Conservation (phyloP, 192 early-diverging fungal species). For the Tieghemiomyces parasiticus region DNA sequence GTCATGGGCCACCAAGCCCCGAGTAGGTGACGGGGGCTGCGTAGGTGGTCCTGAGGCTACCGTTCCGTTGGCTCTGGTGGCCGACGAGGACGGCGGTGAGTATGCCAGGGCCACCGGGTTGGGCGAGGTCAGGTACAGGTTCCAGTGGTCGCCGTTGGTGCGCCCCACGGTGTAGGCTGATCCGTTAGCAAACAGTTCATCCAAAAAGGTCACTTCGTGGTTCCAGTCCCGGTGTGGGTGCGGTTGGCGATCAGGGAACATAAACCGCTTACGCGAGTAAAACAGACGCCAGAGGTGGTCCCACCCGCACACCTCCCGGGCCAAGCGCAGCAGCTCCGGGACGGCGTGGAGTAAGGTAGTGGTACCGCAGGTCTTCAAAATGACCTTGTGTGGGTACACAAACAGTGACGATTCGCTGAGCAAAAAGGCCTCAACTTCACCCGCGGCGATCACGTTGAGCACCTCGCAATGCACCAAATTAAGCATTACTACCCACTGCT, state of each 20-base stretch:
- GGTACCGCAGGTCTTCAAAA: slow-evolving; percentile 96
- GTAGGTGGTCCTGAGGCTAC: slow-evolving; percentile 36
- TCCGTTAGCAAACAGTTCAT: slow-evolving; percentile 48
- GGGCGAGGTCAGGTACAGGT: slow-evolving; percentile 75
- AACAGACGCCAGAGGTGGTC: slow-evolving; percentile 55
- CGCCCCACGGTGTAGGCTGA: slow-evolving; percentile 86
- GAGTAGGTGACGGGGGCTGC: too few species aligned
- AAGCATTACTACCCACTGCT: slow-evolving; percentile 87
- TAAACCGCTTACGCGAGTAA: slow-evolving; percentile 92
- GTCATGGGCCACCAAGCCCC: slow-evolving; percentile 89
- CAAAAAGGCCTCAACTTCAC: slow-evolving; percentile 78
- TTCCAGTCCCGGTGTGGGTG: slow-evolving; percentile 85
- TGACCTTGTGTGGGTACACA: slow-evolving; percentile 87
- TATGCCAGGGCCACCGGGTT: slow-evolving; percentile 14
- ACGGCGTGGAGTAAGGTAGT: slow-evolving; percentile 85
- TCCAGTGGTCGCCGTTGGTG: slow-evolving; percentile 93
- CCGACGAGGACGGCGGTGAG: slow-evolving; percentile 28
- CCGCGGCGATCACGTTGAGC: slow-evolving; percentile 69
- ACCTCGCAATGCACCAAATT: slow-evolving; percentile 87
- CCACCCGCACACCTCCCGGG: slow-evolving; percentile 33
- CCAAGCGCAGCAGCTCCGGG: slow-evolving; percentile 75
- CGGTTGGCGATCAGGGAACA: slow-evolving; percentile 85
- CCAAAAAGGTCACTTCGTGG: slow-evolving; percentile 67
- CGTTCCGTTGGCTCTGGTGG: slow-evolving; percentile 40
- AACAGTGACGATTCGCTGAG: slow-evolving; percentile 98